These are phyloP conservation scores for Bromus sterilis DNA, from an alignment of 176 grass and related monocot genomes.

Conservation along the genomic window DNA sequence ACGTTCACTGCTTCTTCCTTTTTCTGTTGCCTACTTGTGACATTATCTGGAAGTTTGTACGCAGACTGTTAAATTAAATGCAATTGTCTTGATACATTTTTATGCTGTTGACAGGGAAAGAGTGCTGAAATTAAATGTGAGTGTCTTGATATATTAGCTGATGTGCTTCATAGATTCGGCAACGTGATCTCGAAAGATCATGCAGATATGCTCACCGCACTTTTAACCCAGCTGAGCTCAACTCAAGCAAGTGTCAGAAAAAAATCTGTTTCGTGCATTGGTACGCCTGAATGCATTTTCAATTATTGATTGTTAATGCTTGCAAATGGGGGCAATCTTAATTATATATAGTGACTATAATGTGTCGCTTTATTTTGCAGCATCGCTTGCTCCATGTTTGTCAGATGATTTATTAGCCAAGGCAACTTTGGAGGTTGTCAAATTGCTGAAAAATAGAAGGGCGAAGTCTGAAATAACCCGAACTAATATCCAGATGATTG, in stretches of 20 bases:
- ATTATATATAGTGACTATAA: background rate
- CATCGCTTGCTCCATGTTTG: slow-evolving; percentile 83
- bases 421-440: slow-evolving; percentile 69
- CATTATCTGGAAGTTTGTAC: background rate
- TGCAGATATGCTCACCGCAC: slow-evolving; percentile 55
- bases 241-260: slow-evolving; percentile 86
- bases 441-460: slow-evolving; percentile 61
- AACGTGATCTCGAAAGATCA: slow-evolving; percentile 83
- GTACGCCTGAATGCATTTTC: slow-evolving; percentile 20
- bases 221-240: slow-evolving; percentile 69
- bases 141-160: slow-evolving; percentile 90
- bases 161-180: slow-evolving; percentile 89
- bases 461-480: slow-evolving; percentile 74
- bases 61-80: background rate
- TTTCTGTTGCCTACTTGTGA: background rate
- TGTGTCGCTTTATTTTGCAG: slow-evolving; percentile 28
- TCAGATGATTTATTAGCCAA: slow-evolving; percentile 89
- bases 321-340: background rate
- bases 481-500: slow-evolving; percentile 98
- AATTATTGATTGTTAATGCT: background rate
- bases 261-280: slow-evolving; percentile 93
- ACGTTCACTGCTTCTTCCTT: background rate
- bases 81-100: background rate
- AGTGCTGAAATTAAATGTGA: slow-evolving; percentile 90
- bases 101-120: slow-evolving; percentile 61